Evolutionary conservation across 345 rosid species (phyloP).

Genomic region (Melaleuca quinquenervia): DNA sequence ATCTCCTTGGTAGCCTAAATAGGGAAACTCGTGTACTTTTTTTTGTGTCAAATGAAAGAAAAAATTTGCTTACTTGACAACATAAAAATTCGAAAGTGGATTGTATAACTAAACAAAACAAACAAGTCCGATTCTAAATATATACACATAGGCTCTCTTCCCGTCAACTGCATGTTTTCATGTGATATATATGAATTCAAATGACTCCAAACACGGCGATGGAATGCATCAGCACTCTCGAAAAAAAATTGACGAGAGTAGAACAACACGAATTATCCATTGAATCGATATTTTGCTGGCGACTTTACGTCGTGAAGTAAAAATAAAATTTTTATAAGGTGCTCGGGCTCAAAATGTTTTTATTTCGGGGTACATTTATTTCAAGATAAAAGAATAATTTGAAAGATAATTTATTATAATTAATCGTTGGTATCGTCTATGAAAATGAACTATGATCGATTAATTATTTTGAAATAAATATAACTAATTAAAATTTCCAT

Average conservation of each 20-base stretch:
- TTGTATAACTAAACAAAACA: not conserved
- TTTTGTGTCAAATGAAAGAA: not conserved
- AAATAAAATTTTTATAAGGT: not conserved
- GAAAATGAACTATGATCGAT: rapidly evolving
- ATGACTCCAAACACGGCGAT: not conserved
- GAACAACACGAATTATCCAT: not conserved
- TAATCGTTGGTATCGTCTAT: rapidly evolving
- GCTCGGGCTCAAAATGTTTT: not conserved
- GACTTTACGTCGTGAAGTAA: not conserved
- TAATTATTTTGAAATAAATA: no score
- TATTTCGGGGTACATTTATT: rapidly evolving
- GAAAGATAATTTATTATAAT: not conserved
- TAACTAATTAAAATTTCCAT: no score
- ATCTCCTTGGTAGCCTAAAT: not conserved
- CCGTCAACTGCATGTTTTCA: not conserved
- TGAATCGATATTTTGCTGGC: not conserved
- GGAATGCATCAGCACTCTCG: no score
- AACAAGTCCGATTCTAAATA: not conserved
- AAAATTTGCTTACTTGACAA: not conserved
- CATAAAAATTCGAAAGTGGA: rapidly evolving
- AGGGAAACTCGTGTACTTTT: not conserved
- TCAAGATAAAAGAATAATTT: not conserved
- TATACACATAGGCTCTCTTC: not conserved
- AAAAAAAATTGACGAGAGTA: not conserved
- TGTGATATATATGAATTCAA: not conserved